Base-by-base conservation (phyloP, 2,329 filamentous ascomycete genomes). In the Sclerotinia glacialis region DNA sequence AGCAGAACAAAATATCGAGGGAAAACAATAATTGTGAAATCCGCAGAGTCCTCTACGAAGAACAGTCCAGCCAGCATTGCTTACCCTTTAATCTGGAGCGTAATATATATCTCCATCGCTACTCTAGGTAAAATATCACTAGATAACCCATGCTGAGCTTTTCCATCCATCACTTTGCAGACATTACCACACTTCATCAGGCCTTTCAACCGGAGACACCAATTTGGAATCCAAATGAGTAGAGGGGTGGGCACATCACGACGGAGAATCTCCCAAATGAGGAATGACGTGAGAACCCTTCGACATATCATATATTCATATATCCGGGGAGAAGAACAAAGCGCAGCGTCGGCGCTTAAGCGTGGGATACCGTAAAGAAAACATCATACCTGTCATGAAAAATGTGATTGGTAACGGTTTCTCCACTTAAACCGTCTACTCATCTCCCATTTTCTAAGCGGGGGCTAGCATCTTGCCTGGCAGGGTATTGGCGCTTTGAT, bases 321-420 rank as follows among this genome's bases (percentile, higher is more conserved):
- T 56, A 26, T 40, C 34, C n/a, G 53, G n/a, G 53, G 31, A 56
- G 34, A 34, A 42, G 53, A 42, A 42, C 34, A 40, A 56, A 56
- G 53, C 34, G 14, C 53, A 56, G 23, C 8, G 34, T 26, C n/a
- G 14, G n/a, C 34, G 34, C 53, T 40, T 12, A 42, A n/a, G n/a
- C n/a, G n/a, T n/a, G n/a, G n/a, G 3, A 9, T 11, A 26, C 7
- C 23, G 53, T 16, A 23, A 26, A 12, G 34, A 23, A 54, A 40
- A 54, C 8, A 34, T 34, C n/a, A 12, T 55, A 1, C n/a, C n/a
- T n/a, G n/a, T n/a, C n/a, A n/a, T n/a, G n/a, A n/a, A 3, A 26
- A 14, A 26, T 56, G 53, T n/a, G 34, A 56, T 56, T 56, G n/a
- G 53, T 21, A 42, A 26, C 16, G 3, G 3, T 6, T 6, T 18